These are phyloP conservation scores for Calonectria pauciramosa DNA, from an alignment of 2,329 filamentous ascomycete species.

Conservation along the genomic window DNA sequence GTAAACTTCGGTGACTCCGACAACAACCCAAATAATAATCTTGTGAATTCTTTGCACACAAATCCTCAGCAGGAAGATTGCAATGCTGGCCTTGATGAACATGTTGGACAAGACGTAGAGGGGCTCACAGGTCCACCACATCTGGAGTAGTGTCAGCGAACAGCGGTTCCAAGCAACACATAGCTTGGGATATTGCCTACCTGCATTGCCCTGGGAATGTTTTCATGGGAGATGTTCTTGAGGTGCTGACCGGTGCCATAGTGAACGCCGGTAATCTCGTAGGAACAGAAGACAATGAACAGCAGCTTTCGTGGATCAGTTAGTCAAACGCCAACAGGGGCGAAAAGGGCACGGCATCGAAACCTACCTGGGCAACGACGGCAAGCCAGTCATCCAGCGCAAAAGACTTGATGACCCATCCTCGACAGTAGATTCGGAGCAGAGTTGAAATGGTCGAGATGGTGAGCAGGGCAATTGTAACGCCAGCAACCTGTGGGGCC, in stretches of 20 bases:
- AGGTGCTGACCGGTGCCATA: background rate
- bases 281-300: background rate
- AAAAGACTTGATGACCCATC: constrained; percentile 50
- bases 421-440: constrained; percentile 51
- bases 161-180: no score
- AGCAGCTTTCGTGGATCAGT: background rate
- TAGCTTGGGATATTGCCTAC: background rate
- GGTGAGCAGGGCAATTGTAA: background rate
- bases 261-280: background rate
- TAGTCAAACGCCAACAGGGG: background rate
- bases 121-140: constrained; percentile 58
- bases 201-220: background rate
- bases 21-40: constrained; percentile 38
- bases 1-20: background rate
- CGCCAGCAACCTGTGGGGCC: background rate
- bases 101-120: constrained; percentile 53
- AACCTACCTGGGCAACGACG: constrained; percentile 27
- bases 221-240: background rate
- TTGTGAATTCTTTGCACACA: constrained; percentile 46
- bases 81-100: constrained; percentile 56
- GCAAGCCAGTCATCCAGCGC: constrained; percentile 52
- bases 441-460: background rate
- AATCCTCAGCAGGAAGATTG: constrained; percentile 55
- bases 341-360: no score
- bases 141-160: constrained; percentile 36